Base-by-base conservation (phyloP, 352 stramenopile species). In the Albugo candida region DNA sequence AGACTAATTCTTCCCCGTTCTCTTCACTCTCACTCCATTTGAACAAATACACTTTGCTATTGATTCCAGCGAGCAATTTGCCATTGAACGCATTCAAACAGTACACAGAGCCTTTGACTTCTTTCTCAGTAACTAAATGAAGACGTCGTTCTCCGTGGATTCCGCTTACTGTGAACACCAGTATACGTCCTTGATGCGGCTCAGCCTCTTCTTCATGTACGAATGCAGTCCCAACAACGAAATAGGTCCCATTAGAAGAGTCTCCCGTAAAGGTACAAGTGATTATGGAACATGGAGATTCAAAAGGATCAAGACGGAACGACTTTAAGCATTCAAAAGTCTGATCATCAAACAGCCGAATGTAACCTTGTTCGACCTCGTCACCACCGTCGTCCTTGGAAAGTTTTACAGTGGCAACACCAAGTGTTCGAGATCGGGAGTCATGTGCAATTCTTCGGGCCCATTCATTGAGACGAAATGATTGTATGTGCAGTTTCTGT, bases 401-500 rank as follows among this genome's bases (percentile, higher is more conserved):
- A 46, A 92, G 86, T 45, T 72, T 85, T 17, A 88, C 55, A 1
- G 78, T 93, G 12, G 82, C 54, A 18, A 95, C 80, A 14, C 66
- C 78, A 14, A 95, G 61, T 11, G 77, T 89, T 45, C 87, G 73
- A 0, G 80, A 87, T 27, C 81, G 57, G 2, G 62, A 49, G 39
- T 85, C 76, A 47, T 94, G 75, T n/a, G 82, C 74, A 55, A 98
- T 94, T 50, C 85, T 68, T 19, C 89, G 81, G 1, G 92, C 88
- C 61, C 84, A 93, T 63, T 97, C 93, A 31, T 92, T 86, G 13
- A 98, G 56, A 47, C 79, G 84, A 51, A 95, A 89, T 31, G 93
- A 97, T 50, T 96, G 93, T 43, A 99, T 96, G 67, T 99, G 94
- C 35, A 99, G 76, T 56, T 98, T 98, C 57, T 99, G 92, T 55